Base-by-base conservation (phyloP, 2,329 filamentous ascomycete genomes). In the Emergomyces orientalis region DNA sequence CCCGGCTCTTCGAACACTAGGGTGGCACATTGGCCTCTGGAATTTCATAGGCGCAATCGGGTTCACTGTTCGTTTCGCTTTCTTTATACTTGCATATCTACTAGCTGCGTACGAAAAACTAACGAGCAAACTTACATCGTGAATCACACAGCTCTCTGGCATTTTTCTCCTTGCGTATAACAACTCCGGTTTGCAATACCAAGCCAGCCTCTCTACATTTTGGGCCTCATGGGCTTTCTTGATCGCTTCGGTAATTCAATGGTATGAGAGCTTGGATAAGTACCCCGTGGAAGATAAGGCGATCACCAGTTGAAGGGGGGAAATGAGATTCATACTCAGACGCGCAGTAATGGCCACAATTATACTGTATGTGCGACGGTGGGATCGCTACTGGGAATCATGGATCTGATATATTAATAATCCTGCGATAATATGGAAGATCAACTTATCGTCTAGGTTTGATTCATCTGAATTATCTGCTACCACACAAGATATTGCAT, bases 21-120 rank as follows among this genome's bases (percentile, higher is more conserved):
- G 86, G 3, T 88, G 86, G 86, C 84, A 88, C 71, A 82, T 89
- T 66, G 86, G 84, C 0, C 72, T 82, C 9, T 88, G 85, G 84
- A 88, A 88, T 67, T 71, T 87, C 1, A 75, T 88, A 25, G 86
- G 86, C 0, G 81, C 82, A 1, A 68, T 88, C 30, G 86, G 86
- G 0, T 88, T 88, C 69, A 87, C 83, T 5, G 63, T 78, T 37
- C 71, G 71, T 66, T 22, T 43, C 55, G 25, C 39, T 39, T 43
- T 27, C 17, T n/a, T 27, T 39, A 14, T 14, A 37, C 4, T 58
- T 7, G 34, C 22, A 27, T 71, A 27, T 27, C 47, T 37, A 52
- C n/a, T 22, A 27, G 8, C 19, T 45, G 19, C 19, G 25, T 9
- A 43, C 17, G n/a, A n/a, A 39, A 7, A 8, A 22, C 27, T 30